These are phyloP conservation scores for Yamadazyma phyllophila DNA, from an alignment of 805 yeast genomes.

Conservation along the genomic window DNA sequence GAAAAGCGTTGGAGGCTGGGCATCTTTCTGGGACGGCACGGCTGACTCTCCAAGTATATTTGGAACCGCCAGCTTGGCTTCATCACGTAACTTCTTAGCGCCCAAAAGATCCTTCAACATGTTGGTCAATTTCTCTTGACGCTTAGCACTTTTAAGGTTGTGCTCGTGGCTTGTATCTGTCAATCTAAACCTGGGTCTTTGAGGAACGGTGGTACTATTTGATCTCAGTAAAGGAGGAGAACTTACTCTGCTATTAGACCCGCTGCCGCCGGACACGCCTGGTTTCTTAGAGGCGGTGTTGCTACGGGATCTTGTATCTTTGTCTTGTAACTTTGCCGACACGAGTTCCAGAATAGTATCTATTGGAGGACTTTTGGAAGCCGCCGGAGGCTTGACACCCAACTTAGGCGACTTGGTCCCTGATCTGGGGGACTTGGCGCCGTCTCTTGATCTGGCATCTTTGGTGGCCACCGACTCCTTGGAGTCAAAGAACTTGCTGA, in stretches of 20 bases:
- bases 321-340: constrained; percentile 1
- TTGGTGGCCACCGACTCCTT: background rate
- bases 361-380: background rate
- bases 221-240: constrained; percentile 20
- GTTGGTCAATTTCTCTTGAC: constrained; percentile 73
- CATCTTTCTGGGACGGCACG: constrained; percentile 1
- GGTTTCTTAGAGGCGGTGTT: constrained; percentile 1
- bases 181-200: constrained; percentile 48
- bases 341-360: background rate
- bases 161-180: constrained; percentile 84
- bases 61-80: constrained; percentile 73
- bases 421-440: background rate
- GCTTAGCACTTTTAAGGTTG: constrained; percentile 66
- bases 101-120: constrained; percentile 78
- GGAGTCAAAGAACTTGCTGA: background rate
- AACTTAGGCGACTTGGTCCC: background rate
- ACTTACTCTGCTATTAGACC: background rate
- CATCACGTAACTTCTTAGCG: constrained; percentile 66
- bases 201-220: constrained; percentile 6
- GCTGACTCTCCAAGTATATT: constrained; percentile 39
- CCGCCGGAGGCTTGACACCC: background rate
- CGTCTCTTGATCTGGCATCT: background rate
- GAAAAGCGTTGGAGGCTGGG: constrained; percentile 65
- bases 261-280: background rate
- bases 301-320: background rate